Evolutionary conservation across 352 stramenopile species (phyloP), one percentile per base, ranked within the genome.

Genomic region (Pythium sukuiense): DNA sequence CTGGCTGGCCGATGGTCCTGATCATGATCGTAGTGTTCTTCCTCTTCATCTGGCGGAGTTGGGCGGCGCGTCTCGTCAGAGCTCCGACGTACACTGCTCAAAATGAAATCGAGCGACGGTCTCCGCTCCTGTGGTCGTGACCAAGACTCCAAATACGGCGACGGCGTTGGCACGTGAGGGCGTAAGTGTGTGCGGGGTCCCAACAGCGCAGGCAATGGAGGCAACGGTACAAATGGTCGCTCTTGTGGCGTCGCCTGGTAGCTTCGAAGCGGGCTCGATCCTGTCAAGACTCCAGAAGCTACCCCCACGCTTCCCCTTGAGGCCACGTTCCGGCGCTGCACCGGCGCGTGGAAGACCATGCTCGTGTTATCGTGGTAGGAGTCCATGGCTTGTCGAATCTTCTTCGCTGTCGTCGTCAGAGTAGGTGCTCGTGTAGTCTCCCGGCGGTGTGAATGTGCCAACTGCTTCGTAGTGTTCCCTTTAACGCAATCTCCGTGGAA

Each of bases 271-370:
- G 20, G 20, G 9, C n/a, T 52, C 7, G n/a, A 6, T 52, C n/a
- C 45, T 13, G 45, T 24, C 20, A 29, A 14, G 29, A 52, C 20
- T 11, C 45, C 37, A 8, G 18, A 13, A 27, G 35, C n/a, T 3
- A 62, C 20, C 4, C 9, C 37, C 7, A n/a, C 12, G 39, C n/a
- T 18, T 24, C n/a, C 27, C 12, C 37, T 50, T 26, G 29, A 45
- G 0, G 30, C 13, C 14, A 24, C 14, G 13, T 58, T 49, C 14
- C 65, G 65, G 1, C 65, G 65, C 26, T 67, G 65, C 35, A 72
- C 46, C 0, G 65, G 53, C 26, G 65, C 65, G 29, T 67, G 65
- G 65, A 72, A 72, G 54, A 72, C 65, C 53, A 72, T 70, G 48
- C 32, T 70, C 2, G 33, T 59, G 41, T 72, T 55, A 13, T 55